Percentiles rank a stretch among this genome's conserved stretches.
Evolutionary conservation across 768 basidiomycete species (phyloP).

Genomic region (Hygrocybe punicea): DNA sequence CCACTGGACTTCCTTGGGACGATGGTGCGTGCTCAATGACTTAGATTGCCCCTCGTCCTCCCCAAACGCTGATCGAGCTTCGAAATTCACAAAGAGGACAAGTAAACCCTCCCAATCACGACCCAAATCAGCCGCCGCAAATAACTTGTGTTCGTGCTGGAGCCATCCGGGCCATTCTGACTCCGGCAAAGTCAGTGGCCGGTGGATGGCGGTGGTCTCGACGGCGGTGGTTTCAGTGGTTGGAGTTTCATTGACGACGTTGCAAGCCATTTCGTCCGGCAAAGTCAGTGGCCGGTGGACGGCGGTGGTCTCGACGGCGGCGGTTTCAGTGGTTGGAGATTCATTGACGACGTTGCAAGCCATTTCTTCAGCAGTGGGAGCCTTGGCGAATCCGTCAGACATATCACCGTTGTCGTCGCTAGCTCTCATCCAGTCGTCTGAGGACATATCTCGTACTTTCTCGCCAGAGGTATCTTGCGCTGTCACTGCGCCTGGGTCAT

Average conservation of each 20-base stretch:
- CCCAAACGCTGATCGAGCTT: background rate
- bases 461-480: too few relatives aligned
- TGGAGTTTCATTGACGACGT: background rate
- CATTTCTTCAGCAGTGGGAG: too few relatives aligned
- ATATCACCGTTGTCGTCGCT: too few relatives aligned
- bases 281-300: background rate
- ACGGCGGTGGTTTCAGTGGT: background rate
- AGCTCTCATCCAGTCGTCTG: too few relatives aligned
- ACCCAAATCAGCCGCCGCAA: background rate
- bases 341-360: background rate
- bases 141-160: background rate
- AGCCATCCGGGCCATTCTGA: background rate
- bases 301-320: background rate
- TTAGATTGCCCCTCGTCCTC: background rate
- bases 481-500: too few relatives aligned
- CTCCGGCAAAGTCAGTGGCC: background rate
- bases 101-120: background rate
- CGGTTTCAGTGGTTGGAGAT: background rate
- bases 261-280: background rate
- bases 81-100: background rate
- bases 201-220: background rate
- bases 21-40: background rate
- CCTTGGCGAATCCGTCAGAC: too few relatives aligned
- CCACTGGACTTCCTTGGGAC: constrained; percentile 4
- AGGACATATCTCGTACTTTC: too few relatives aligned